Evolutionary conservation across 352 stramenopile genomes (phyloP), one percentile per base, ranked within the genome.

Genomic region (Globisporangium middletonii): DNA sequence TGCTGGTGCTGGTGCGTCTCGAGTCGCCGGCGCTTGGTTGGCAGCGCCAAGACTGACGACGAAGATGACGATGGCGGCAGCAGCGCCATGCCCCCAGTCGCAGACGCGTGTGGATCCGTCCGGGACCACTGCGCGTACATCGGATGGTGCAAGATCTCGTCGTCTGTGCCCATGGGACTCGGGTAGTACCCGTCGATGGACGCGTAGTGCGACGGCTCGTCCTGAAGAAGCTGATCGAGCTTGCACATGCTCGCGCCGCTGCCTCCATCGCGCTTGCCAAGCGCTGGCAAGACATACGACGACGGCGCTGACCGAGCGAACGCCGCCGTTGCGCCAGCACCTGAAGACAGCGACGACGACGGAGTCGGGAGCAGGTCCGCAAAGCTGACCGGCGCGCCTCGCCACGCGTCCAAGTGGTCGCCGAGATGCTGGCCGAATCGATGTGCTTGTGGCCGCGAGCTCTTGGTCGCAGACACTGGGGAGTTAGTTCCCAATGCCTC

Each of bases 141-240:
- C 15, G 69, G 62, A n/a, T 62, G 59, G 30, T 67, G 57, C 19
- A 77, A 59, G 16, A 83, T 63, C 18, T 79, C 75, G 43, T 87
- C 77, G 53, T 87, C 76, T 1, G 72, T 70, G 8, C 67, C 68
- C 15, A 72, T 79, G 0, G 75, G 72, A 42, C 75, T 87, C 9
- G 71, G 65, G 61, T 86, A 86, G 53, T 75, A 74, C 46, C 67
- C 71, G 50, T 83, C 75, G 11, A 76, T 53, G 27, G 67, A 71
- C 23, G 44, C 44, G 27, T 47, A 55, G 15, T 58, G 54, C 4
- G 50, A 62, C 33, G 68, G 46, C 4, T 88, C 75, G n/a, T 89
- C 77, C 42, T 88, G 80, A 1, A 88, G 68, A 7, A 89, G 57
- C 53, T 87, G 75, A 18, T 89, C 75, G 48, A 88, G 62, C 54